phyloP scores from a whole-genome alignment of 805 yeast genomes.

The Candida golubevii region DNA sequence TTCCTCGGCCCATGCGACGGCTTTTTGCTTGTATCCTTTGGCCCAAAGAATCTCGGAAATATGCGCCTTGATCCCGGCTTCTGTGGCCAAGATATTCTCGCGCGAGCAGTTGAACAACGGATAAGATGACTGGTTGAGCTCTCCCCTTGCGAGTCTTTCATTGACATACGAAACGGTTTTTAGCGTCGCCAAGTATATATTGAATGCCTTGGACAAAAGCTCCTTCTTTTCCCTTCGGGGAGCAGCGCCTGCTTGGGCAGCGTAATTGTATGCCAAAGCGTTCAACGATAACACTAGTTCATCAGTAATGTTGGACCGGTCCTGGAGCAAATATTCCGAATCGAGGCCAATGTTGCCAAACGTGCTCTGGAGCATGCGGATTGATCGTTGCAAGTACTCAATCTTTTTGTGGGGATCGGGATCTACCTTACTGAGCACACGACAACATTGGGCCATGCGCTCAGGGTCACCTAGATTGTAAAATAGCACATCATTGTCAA shows the following conservation, averaged over 20 bases:
- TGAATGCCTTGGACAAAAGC: conserved; percentile 24
- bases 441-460: conserved; percentile 36
- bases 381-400: conserved; percentile 26
- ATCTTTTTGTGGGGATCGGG: conserved; percentile 19
- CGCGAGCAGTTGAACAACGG: conserved; percentile 36
- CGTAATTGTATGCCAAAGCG: conserved; percentile 31
- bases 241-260: conserved; percentile 9
- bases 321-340: conserved; percentile 23
- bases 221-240: conserved; percentile 11
- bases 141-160: conserved; percentile 15
- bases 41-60: conserved; percentile 41
- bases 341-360: conserved; percentile 24
- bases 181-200: conserved; percentile 35
- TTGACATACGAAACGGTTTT: conserved; percentile 21
- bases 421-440: conserved; percentile 29
- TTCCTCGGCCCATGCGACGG: conserved; percentile 41
- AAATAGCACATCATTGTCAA: conserved; percentile 35
- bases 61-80: conserved; percentile 35
- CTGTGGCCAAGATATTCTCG: conserved; percentile 24
- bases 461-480: conserved; percentile 39
- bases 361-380: conserved; percentile 30
- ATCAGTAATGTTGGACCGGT: conserved; percentile 30
- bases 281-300: conserved; percentile 33
- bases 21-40: conserved; percentile 33
- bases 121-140: conserved; percentile 23